Evolutionary conservation across 257 asterid genomes (phyloP).

Genomic region (Paraleonurus japonicus): DNA sequence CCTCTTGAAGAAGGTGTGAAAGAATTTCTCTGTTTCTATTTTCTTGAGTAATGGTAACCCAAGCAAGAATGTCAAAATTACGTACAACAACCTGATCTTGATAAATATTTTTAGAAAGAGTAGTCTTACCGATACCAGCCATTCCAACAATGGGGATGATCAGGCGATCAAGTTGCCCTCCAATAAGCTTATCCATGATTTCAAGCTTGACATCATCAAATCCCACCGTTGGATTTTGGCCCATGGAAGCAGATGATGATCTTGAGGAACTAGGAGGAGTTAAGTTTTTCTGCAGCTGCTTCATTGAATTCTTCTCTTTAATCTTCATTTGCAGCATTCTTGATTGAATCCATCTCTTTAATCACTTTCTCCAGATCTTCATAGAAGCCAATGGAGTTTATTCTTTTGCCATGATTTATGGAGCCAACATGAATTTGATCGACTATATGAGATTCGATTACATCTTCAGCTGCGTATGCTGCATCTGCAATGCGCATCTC

Average conservation of each 20-base stretch:
- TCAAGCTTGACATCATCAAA: neutral
- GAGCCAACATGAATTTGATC: neutral
- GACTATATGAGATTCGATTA: neutral
- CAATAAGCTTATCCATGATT: constrained; percentile 9
- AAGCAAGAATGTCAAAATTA: neutral
- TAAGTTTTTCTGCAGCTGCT: neutral
- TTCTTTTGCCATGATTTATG: neutral
- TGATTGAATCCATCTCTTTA: neutral
- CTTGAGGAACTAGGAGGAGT: neutral
- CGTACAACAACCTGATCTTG: neutral
- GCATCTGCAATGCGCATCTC: constrained; percentile 11
- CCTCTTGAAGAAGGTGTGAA: neutral
- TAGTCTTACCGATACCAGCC: constrained; percentile 34
- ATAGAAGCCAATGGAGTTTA: neutral
- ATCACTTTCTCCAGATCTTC: neutral
- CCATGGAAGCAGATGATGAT: neutral
- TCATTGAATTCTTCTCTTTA: neutral
- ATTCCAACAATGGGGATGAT: constrained; percentile 20
- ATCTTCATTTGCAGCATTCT: neutral
- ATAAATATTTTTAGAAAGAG: constrained; percentile 29
- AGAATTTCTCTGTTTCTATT: neutral
- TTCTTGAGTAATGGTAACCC: constrained; percentile 12
- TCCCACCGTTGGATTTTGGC: neutral
- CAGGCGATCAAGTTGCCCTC: neutral
- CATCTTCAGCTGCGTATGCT: constrained; percentile 8